Conservation (phyloP, 345 rosid species). For the Aurinia saxatilis region DNA sequence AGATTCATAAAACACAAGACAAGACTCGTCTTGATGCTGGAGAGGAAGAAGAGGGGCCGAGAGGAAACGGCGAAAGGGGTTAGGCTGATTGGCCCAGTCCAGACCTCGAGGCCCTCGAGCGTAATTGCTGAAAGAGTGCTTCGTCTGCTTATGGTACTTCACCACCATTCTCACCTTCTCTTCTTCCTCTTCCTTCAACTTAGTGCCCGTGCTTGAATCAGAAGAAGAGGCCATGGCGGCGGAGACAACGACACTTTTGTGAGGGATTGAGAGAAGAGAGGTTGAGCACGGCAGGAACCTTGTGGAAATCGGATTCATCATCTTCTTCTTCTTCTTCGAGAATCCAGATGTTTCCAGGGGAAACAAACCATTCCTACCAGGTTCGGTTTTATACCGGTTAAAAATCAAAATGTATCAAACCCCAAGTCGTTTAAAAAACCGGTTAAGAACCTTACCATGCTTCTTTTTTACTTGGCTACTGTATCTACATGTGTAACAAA, state of each 20-base stretch:
- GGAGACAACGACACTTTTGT: constrained; percentile 13
- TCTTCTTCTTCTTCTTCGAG: not conserved
- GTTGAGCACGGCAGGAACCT: not conserved
- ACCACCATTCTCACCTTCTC: constrained; percentile 41
- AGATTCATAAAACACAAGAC: constrained; percentile 53
- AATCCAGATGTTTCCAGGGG: too few species aligned
- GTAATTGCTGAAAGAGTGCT: constrained; percentile 56
- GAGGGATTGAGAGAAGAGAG: constrained; percentile 10
- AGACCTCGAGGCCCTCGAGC: constrained; percentile 87
- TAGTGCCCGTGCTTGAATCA: too few species aligned
- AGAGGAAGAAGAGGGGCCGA: constrained; percentile 60
- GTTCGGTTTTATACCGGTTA: too few species aligned
- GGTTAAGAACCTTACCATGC: too few species aligned
- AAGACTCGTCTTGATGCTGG: too few species aligned
- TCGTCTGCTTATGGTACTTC: constrained; percentile 66
- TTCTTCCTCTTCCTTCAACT: too few species aligned
- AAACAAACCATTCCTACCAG: too few species aligned
- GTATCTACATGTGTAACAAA: not conserved
- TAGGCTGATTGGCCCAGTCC: constrained; percentile 91
- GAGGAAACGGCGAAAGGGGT: constrained; percentile 77
- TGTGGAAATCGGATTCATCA: constrained; percentile 13
- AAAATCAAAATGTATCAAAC: too few species aligned
- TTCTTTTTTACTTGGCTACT: not conserved
- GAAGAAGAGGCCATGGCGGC: constrained; percentile 33
- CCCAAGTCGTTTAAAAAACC: too few species aligned